A percentile compares a stretch with the other conserved stretches of the same genome.
phyloP scores from a whole-genome alignment of 352 stramenopile genomes.

The Phytophthora megakarya region DNA sequence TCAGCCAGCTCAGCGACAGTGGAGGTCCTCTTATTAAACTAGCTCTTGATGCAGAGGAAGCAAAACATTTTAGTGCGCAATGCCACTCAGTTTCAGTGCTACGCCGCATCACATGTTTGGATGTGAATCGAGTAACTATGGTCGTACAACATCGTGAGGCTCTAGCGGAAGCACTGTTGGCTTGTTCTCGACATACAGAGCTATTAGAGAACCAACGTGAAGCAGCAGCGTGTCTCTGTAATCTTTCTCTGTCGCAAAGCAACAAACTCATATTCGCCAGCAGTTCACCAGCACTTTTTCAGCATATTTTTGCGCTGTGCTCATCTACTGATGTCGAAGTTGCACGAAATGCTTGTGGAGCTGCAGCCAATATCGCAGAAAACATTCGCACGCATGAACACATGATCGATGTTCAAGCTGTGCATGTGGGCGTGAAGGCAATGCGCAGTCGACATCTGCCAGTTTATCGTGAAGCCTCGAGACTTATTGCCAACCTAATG shows the following conservation, averaged over 20 bases:
- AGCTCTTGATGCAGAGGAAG: constrained; percentile 56
- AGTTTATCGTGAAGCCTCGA: constrained; percentile 92
- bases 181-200: constrained; percentile 38
- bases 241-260: constrained; percentile 74
- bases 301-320: constrained; percentile 75
- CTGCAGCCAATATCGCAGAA: constrained; percentile 93
- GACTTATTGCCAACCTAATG: constrained; percentile 91
- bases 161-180: constrained; percentile 61
- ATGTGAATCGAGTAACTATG: constrained; percentile 88
- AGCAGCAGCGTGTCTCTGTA: constrained; percentile 86
- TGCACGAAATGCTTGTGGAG: constrained; percentile 90
- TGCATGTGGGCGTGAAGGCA: constrained; percentile 89
- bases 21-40: constrained; percentile 58
- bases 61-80: constrained; percentile 56
- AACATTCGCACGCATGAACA: constrained; percentile 78
- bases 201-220: constrained; percentile 91
- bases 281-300: constrained; percentile 47
- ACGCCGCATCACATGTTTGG: constrained; percentile 80
- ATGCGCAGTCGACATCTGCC: constrained; percentile 90
- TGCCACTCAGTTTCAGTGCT: constrained; percentile 93
- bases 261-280: constrained; percentile 81
- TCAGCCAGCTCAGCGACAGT: constrained; percentile 59
- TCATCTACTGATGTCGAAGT: constrained; percentile 90
- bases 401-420: constrained; percentile 85
- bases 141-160: constrained; percentile 55